Conservation (phyloP, 371 early-diverging fungal species). For the Thermomucor indicae-seudaticae region DNA sequence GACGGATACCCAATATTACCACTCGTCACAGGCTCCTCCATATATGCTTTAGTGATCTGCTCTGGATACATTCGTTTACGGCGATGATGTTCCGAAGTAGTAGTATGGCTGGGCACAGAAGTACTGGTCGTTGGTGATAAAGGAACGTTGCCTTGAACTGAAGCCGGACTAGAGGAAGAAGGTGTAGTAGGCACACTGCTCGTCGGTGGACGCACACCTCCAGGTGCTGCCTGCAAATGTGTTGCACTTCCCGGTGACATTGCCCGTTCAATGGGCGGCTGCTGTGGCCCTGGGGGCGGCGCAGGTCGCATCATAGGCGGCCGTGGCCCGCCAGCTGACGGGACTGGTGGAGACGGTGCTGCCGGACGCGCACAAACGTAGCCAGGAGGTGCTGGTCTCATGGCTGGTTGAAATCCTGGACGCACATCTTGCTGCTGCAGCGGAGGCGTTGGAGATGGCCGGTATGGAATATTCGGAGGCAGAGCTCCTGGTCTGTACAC, state of each 20-base stretch:
- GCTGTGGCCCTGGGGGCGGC: neutral
- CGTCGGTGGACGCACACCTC: neutral
- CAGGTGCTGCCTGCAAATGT: neutral
- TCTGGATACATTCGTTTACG: slow-evolving; percentile 64
- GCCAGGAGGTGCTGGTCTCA: neutral
- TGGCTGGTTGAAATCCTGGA: neutral
- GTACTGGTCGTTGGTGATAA: slow-evolving; percentile 7
- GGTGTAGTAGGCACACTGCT: neutral
- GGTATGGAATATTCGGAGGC: neutral
- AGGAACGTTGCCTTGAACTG: neutral
- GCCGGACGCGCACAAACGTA: neutral
- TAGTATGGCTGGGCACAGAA: slow-evolving; percentile 5
- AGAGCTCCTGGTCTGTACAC: too few relatives aligned
- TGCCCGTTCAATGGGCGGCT: too few relatives aligned
- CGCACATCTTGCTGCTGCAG: slow-evolving; percentile 19
- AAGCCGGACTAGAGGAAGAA: neutral
- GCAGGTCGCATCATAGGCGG: neutral
- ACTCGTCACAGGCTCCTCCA: slow-evolving; percentile 22
- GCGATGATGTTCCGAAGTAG: slow-evolving; percentile 25
- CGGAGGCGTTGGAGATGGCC: slow-evolving; percentile 8
- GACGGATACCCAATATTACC: slow-evolving; percentile 5
- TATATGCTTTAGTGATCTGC: slow-evolving; percentile 44
- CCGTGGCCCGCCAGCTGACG: neutral
- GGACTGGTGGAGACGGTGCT: neutral
- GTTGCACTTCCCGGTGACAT: slow-evolving; percentile 6